These are phyloP conservation scores for Plasmodium cynomolgi DNA, from an alignment of 169 alveolate species.

Conservation along the genomic window DNA sequence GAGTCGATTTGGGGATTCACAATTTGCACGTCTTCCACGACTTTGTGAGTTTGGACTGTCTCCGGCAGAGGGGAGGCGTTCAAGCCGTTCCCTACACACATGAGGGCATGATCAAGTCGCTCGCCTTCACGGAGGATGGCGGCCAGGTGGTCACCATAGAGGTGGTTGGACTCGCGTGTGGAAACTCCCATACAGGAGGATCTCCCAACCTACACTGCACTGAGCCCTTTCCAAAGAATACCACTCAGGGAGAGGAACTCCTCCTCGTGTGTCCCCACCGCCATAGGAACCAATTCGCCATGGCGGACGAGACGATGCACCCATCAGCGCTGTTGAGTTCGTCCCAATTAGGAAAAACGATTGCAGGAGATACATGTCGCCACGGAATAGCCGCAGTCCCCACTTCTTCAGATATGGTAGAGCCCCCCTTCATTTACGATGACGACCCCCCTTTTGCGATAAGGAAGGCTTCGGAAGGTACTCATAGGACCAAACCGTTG, in stretches of 20 bases:
- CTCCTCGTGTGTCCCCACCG: not conserved
- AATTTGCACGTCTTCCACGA: not conserved
- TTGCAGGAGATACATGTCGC: not conserved
- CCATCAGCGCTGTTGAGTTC: not conserved
- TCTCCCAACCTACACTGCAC: slow-evolving; percentile 21
- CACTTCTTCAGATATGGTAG: not conserved
- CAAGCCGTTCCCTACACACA: not conserved
- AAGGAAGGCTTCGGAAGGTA: not conserved
- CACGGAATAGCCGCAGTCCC: not conserved
- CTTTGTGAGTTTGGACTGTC: slow-evolving; percentile 2
- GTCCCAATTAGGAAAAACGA: not conserved
- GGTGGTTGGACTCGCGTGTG: slow-evolving; percentile 83
- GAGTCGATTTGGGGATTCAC: not conserved
- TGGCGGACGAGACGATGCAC: not conserved
- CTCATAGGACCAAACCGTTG: not conserved
- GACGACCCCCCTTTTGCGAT: not conserved
- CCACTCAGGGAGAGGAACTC: not conserved
- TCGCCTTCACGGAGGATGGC: slow-evolving; percentile 95
- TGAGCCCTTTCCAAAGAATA: not conserved
- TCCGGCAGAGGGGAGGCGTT: not conserved
- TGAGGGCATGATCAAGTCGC: slow-evolving; percentile 94
- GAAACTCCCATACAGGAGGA: slow-evolving; percentile 8
- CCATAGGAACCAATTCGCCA: not conserved
- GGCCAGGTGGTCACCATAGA: slow-evolving; percentile 94
- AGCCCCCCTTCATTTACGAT: not conserved